A percentile compares a stretch with the other conserved stretches of the same genome.
These are phyloP conservation scores for Trichoderma sp. DNA, from an alignment of 2,329 filamentous ascomycete species.

Conservation along the genomic window DNA sequence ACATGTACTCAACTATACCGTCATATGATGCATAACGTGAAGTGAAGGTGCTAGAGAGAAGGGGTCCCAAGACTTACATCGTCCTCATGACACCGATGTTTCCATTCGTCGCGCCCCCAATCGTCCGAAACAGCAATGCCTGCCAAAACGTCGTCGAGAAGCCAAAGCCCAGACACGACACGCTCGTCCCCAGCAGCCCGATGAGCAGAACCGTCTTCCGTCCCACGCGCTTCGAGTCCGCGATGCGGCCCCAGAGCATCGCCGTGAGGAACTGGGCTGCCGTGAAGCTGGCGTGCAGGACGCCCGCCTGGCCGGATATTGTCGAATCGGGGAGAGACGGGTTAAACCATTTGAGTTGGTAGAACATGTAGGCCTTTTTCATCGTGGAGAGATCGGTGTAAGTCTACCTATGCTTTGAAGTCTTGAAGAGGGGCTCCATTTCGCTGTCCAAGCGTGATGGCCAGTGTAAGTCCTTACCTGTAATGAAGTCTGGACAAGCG, in stretches of 20 bases:
- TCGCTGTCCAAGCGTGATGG: background rate
- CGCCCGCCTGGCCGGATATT: slow-evolving; percentile 75
- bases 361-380: slow-evolving; percentile 76
- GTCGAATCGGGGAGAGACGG: slow-evolving; percentile 57
- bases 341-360: slow-evolving; percentile 80
- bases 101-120: slow-evolving; percentile 72
- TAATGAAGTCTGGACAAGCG: slow-evolving; percentile 76
- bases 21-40: background rate
- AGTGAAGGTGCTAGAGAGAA: background rate
- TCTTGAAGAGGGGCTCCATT: background rate
- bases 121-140: slow-evolving; percentile 70
- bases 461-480: slow-evolving; percentile 42
- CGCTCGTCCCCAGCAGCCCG: slow-evolving; percentile 67
- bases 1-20: background rate
- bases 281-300: slow-evolving; percentile 78
- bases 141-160: slow-evolving; percentile 67
- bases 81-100: slow-evolving; percentile 74
- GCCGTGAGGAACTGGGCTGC: slow-evolving; percentile 81
- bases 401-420: background rate
- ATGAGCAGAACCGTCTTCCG: slow-evolving; percentile 78
- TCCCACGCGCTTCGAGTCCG: slow-evolving; percentile 64
- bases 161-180: slow-evolving; percentile 59
- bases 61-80: slow-evolving; percentile 54
- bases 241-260: slow-evolving; percentile 77
- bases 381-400: background rate